Base-by-base conservation (phyloP, 768 basidiomycete species). In the Gelatoporia subvermispora region DNA sequence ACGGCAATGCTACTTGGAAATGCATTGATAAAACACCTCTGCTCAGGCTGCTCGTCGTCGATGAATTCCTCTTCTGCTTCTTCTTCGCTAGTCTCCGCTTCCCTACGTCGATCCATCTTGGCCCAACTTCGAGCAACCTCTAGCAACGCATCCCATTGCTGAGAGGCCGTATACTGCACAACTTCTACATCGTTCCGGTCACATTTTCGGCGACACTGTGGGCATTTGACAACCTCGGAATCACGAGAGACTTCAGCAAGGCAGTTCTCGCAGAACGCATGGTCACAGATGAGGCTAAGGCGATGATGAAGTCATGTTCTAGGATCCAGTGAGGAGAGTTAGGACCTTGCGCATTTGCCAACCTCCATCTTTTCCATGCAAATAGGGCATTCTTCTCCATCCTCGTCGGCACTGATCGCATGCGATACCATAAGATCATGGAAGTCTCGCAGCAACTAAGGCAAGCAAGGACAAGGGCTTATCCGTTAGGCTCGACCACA, bases 61-160 rank as follows among this genome's bases (percentile, higher is more conserved):
- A 65, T 65, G 47, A 74, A 72, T 11, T 60, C 56, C 47, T 72
- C 69, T 46, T 73, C 72, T 8, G 51, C 67, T 49, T 72, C 73
- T 51, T 74, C 75, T 39, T 75, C 74, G 37, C 64, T 69, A 4
- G 71, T 70, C n/a, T 62, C 69, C 48, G 52, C 54, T 36, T 66
- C 70, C 24, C 68, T 60, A 41, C 63, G 57, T 2, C 52, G 53
- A 51, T 77, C 74, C 25, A 70, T 62, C 45, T 59, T 60, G 18
- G 66, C 66, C 68, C 69, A 75, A 9, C 60, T 60, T 37, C 64
- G 60, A 2, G 73, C 71, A 13, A 76, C 55, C 16, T 68, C 61
- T 5, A 73, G 58, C 13, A 77, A 54, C 16, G 56, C 60, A 53
- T 77, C 74, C 73, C 74, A 76, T 47, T 73, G 71, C 21, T 70